Base-by-base conservation (phyloP, 768 basidiomycete species). In the Daedaleopsis nitida region DNA sequence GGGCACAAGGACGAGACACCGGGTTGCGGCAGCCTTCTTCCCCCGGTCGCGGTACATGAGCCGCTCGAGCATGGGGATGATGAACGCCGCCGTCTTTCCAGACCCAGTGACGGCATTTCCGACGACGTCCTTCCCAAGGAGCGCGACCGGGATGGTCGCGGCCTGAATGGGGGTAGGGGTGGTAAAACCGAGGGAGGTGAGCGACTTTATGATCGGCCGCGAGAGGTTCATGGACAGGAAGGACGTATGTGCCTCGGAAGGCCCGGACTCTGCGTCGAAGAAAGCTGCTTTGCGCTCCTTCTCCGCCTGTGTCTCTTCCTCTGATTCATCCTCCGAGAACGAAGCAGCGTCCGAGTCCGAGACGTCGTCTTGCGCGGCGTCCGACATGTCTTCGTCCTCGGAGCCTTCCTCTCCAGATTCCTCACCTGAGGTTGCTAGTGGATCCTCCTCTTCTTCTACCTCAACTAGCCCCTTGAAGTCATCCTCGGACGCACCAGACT, bases 41-140 rank as follows among this genome's bases (percentile, higher is more conserved):
- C 92, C 90, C 65, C 91, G 88, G 65, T 98, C 95, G 57, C 97
- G 84, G 70, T 96, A 98, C 56, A 96, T 75, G 34, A 99, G 80
- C 59, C 97, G 89, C 74, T 99, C 97, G 52, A 96, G 74, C 77
- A 96, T 90, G 43, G 97, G 97, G 60, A 98, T 87, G 69, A 91
- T 89, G 76, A 98, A 99, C 1, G 97, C 97, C 11, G 94, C 96
- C 1, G 97, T 99, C 80, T 99, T 99, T 61, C 97, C 97, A 5
- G 95, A 97, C 62, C 97, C 97, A 17, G 97, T 99, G 17, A 96
- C 92, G 19, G 97, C 96, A 60, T 86, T 89, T 35, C 96, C 97
- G 55, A 99, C 95, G 39, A 99, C 84, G 72, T 99, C 97, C 71
- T 97, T 95, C 53, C 97, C 97, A 23, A 96, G 73, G 19, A 99